phyloP scores from a whole-genome alignment of 352 stramenopile genomes.

The Phytophthora ohioensis region DNA sequence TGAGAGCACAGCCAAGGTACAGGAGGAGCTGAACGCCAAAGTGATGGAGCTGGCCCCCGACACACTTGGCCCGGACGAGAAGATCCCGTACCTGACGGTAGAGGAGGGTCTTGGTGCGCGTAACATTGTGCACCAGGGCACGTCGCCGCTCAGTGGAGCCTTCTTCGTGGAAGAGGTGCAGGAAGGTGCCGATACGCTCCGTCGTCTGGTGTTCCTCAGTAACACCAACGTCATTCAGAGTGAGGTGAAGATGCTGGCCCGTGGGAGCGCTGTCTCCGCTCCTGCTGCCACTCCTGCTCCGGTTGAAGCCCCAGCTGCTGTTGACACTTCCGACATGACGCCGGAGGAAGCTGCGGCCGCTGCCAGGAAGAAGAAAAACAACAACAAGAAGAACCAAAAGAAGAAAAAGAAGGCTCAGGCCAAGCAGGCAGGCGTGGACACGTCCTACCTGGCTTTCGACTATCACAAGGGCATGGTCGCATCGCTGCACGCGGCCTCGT shows the following conservation, averaged over 20 bases:
- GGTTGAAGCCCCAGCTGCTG: slow-evolving; percentile 12
- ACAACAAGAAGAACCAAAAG: slow-evolving; percentile 77
- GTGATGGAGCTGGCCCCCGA: slow-evolving; percentile 70
- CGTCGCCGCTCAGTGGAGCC: slow-evolving; percentile 58
- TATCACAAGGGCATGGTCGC: slow-evolving; percentile 86
- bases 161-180: slow-evolving; percentile 81
- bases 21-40: slow-evolving; percentile 76
- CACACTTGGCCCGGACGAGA: slow-evolving; percentile 50
- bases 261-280: slow-evolving; percentile 4
- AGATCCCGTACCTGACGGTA: slow-evolving; percentile 83
- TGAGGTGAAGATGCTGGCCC: slow-evolving; percentile 61
- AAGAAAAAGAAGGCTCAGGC: slow-evolving; percentile 49
- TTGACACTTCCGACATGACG: slow-evolving; percentile 33
- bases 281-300: slow-evolving; percentile 9
- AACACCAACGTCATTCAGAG: slow-evolving; percentile 84
- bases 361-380: slow-evolving; percentile 58
- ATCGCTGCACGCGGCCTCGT: slow-evolving; percentile 54
- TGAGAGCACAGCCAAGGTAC: slow-evolving; percentile 67
- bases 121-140: slow-evolving; percentile 63
- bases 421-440: slow-evolving; percentile 51
- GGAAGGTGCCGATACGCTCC: slow-evolving; percentile 52
- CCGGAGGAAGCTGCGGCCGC: slow-evolving; percentile 33
- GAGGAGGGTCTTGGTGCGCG: slow-evolving; percentile 66
- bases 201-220: slow-evolving; percentile 78
- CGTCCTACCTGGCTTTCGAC: slow-evolving; percentile 72